Conservation (phyloP, 2,329 filamentous ascomycete genomes). For the Arthrobotrys musiformis region DNA sequence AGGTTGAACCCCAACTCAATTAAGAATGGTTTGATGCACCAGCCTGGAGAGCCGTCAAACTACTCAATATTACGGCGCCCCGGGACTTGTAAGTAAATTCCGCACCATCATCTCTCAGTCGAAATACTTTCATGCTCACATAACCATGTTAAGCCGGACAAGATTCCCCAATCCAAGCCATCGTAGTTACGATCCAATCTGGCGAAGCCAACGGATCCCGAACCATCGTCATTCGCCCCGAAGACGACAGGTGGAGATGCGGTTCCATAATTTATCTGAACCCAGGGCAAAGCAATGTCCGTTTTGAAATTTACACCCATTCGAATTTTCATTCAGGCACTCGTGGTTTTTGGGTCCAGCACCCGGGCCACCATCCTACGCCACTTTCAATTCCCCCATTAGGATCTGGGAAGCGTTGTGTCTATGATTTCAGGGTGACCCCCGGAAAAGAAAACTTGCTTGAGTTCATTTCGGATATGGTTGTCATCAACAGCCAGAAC, state of each 20-base stretch:
- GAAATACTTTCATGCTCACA: neutral
- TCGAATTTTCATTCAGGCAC: neutral
- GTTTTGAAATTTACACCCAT: conserved; percentile 13
- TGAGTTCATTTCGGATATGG: conserved; percentile 34
- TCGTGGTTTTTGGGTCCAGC: neutral
- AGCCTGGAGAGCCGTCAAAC: neutral
- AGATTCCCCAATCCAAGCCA: conserved; percentile 28
- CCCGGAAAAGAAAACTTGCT: neutral
- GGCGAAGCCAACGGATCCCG: neutral
- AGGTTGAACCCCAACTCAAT: neutral
- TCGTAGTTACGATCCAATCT: neutral
- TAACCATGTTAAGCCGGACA: conserved; percentile 12
- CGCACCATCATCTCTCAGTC: neutral
- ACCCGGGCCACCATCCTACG: neutral
- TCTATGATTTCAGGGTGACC: neutral
- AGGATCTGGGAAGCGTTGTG: neutral
- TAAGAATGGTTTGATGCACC: conserved; percentile 11
- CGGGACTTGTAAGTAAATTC: conserved; percentile 24
- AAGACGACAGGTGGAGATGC: conserved; percentile 8
- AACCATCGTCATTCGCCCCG: conserved; percentile 7
- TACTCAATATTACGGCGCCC: conserved; percentile 15
- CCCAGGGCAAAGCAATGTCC: neutral
- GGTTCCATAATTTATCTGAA: neutral
- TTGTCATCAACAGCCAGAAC: neutral
- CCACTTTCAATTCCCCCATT: neutral